phyloP scores from a whole-genome alignment of 345 rosid genomes.

The Eucalyptus erythrocorys region DNA sequence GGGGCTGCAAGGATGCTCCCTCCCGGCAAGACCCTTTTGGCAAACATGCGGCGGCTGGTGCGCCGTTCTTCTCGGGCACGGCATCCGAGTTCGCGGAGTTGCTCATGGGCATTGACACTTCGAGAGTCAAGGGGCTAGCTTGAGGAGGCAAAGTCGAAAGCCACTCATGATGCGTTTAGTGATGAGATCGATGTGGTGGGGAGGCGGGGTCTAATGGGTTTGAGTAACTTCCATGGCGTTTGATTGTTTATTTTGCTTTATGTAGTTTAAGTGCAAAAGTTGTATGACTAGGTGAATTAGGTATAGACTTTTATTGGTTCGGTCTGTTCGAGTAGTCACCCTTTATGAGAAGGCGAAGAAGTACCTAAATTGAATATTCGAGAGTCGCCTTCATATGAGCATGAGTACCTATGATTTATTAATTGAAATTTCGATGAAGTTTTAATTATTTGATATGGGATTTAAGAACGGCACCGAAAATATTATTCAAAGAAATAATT shows the following conservation, averaged over 20 bases:
- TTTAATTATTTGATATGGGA: background rate
- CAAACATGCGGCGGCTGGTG: background rate
- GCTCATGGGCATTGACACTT: constrained; percentile 87
- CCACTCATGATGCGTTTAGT: constrained; percentile 73
- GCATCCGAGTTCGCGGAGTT: constrained; percentile 82
- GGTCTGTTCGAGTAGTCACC: fast-evolving
- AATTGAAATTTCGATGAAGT: background rate
- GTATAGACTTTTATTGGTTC: fast-evolving
- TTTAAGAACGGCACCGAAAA: fast-evolving
- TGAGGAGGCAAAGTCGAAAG: constrained; percentile 74
- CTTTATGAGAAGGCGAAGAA: fast-evolving
- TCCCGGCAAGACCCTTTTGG: background rate
- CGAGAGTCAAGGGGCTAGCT: constrained; percentile 79
- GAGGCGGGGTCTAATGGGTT: background rate
- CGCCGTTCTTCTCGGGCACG: constrained; percentile 73
- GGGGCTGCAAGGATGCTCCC: background rate
- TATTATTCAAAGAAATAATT: background rate
- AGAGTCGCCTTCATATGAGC: fast-evolving
- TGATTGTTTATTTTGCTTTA: background rate
- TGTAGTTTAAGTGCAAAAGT: background rate
- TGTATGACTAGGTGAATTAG: background rate
- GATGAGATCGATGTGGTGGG: constrained; percentile 96
- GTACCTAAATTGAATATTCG: background rate
- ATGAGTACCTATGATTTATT: background rate
- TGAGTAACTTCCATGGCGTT: fast-evolving